These are phyloP conservation scores for Pisolithus tinctorius DNA, from an alignment of 768 basidiomycete genomes.

Conservation along the genomic window DNA sequence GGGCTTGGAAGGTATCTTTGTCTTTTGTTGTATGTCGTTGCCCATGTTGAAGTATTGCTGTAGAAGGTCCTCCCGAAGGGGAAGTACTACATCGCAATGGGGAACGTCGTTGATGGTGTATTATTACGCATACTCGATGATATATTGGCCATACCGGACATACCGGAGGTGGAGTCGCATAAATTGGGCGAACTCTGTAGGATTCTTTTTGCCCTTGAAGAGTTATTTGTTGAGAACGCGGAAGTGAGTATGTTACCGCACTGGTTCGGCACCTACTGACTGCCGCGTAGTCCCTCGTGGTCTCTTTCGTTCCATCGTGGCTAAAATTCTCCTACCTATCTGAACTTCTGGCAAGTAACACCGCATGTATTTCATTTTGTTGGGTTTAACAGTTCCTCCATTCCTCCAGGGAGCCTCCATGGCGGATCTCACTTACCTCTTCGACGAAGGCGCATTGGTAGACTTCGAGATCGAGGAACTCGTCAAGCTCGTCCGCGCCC, in stretches of 20 bases:
- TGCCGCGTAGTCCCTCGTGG: conserved; percentile 54
- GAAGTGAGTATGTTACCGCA: conserved; percentile 35
- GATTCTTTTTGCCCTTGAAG: conserved; percentile 73
- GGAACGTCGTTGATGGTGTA: conserved; percentile 60
- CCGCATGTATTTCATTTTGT: not conserved
- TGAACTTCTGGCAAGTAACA: conserved; percentile 69
- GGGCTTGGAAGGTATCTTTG: conserved; percentile 62
- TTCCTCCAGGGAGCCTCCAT: conserved; percentile 87
- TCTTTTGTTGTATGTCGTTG: not conserved
- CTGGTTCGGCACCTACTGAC: not conserved
- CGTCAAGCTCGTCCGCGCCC: conserved; percentile 68
- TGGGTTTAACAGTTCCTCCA: conserved; percentile 6
- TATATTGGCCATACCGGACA: conserved; percentile 74
- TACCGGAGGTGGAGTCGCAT: conserved; percentile 83
- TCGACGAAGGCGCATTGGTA: conserved; percentile 83
- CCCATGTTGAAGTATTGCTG: conserved; percentile 1
- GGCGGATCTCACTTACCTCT: conserved; percentile 86
- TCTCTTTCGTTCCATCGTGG: conserved; percentile 87
- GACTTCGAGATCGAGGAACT: conserved; percentile 87
- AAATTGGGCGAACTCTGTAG: conserved; percentile 76
- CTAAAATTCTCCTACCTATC: conserved; percentile 92
- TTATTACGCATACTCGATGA: conserved; percentile 64
- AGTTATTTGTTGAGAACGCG: conserved; percentile 64
- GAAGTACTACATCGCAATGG: conserved; percentile 68
- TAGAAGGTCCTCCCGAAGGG: conserved; percentile 65